Base-by-base conservation (phyloP, 2,329 filamentous ascomycete species). In the Curvularia lunata region DNA sequence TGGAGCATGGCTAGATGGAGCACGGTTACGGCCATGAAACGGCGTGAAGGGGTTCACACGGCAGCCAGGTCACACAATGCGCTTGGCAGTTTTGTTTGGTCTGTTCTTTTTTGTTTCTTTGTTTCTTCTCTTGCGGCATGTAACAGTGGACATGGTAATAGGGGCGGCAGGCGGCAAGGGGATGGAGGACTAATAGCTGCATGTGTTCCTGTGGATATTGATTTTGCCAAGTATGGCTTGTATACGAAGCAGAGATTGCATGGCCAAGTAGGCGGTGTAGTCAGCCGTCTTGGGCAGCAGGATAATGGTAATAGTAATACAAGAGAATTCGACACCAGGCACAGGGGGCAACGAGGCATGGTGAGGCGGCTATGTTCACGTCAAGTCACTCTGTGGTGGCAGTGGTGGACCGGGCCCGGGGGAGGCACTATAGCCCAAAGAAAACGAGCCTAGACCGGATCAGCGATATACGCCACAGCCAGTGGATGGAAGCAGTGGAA, bases 251-350 rank as follows among this genome's bases (percentile, higher is more conserved):
- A 57, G 32, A 27, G 40, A 51, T 43, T 53, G 51, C 58, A 63
- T 59, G 46, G 34, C 43, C 63, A 61, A 55, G 16, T 54, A 48
- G 45, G 49, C 53, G 54, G 38, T 5, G 58, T 61, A 54, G 8
- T 54, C 53, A 52, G 42, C 3, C 5, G 41, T 21, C 30, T 52
- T 58, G 53, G 45, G 56, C 51, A 52, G 32, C 54, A 56, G 43
- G 30, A 52, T 27, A 43, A 59, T 47, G 30, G 30, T 32, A 32
- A 32, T 32, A 32, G 30, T 32, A 32, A 30, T 30, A 30, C 27
- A 30, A 30, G 9, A 9, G 7, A 8, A 30, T 30, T 30, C 7
- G 27, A 30, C 27, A 30, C 21, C 3, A 16, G 40, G 9, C 5
- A 16, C 19, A 25, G 5, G 40, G 40, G 13, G 21, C 6, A 19